Conservation (phyloP, 2,329 filamentous ascomycete genomes). For the Epichloe gansuensis region DNA sequence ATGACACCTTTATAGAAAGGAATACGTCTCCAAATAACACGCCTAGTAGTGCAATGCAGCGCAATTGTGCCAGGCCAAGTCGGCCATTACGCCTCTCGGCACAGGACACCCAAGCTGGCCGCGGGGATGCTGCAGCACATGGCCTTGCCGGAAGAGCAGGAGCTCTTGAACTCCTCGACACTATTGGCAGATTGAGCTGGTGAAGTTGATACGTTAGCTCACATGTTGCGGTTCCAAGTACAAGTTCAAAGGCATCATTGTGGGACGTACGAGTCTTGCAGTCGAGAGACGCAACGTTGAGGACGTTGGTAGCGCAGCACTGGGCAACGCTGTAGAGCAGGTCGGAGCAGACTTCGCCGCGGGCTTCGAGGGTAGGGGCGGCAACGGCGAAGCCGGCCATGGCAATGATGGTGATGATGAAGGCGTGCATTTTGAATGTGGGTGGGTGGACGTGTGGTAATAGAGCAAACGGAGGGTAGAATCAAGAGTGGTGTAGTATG, state of each 20-base stretch:
- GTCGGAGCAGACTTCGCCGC: not conserved
- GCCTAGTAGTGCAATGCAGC: too few relatives aligned
- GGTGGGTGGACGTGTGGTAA: not conserved
- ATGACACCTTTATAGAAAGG: not conserved
- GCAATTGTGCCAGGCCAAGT: not conserved
- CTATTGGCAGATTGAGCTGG: not conserved
- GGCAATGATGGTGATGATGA: slow-evolving; percentile 1
- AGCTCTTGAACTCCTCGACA: slow-evolving; percentile 1
- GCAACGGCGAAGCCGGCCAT: slow-evolving; percentile 2
- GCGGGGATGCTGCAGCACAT: slow-evolving; percentile 6
- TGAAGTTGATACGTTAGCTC: not conserved
- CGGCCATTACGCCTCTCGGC: not conserved
- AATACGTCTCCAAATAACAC: not conserved
- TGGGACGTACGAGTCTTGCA: slow-evolving; percentile 6
- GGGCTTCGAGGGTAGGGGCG: slow-evolving; percentile 1
- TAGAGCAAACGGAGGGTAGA: not conserved
- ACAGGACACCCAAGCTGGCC: slow-evolving; percentile 2
- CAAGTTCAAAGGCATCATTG: not conserved
- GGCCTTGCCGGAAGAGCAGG: slow-evolving; percentile 1
- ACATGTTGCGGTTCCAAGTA: not conserved
- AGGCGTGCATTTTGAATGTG: slow-evolving; percentile 4
- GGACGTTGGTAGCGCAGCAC: slow-evolving; percentile 7
- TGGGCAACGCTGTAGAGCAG: slow-evolving; percentile 4
- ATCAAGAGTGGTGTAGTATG: not conserved
- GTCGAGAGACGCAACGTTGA: slow-evolving; percentile 3